Evolutionary conservation across 768 basidiomycete species (phyloP).

Genomic region (Boletus subcaerulescens): DNA sequence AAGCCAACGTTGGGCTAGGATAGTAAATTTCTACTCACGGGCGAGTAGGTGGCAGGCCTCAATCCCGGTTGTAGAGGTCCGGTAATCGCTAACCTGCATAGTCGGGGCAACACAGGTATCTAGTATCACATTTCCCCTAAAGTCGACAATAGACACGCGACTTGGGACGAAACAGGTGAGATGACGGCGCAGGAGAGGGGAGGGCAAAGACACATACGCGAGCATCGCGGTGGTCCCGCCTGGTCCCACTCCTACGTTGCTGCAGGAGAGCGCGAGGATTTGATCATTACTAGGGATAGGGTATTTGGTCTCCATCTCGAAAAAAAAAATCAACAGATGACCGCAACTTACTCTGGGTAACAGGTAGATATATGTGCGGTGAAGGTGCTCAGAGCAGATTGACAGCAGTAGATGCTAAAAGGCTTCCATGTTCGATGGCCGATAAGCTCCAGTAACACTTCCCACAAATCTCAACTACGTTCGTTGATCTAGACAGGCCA

Average conservation of each 20-base stretch:
- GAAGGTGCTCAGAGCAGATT: constrained; percentile 8
- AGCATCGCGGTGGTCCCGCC: constrained; percentile 82
- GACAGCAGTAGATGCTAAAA: constrained; percentile 15
- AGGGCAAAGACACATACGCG: constrained; percentile 50
- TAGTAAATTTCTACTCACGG: constrained; percentile 30
- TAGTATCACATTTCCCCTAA: constrained; percentile 54
- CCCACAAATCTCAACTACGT: constrained; percentile 11
- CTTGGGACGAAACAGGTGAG: constrained; percentile 28
- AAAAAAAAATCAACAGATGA: constrained; percentile 13
- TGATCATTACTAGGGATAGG: constrained; percentile 39
- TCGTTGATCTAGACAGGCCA: constrained; percentile 12
- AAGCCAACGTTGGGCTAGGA: not conserved
- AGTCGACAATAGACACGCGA: constrained; percentile 54
- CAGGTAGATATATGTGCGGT: constrained; percentile 25
- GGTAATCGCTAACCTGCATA: constrained; percentile 65
- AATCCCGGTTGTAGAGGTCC: constrained; percentile 62
- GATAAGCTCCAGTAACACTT: constrained; percentile 27
- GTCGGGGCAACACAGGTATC: constrained; percentile 70
- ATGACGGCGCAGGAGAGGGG: constrained; percentile 1
- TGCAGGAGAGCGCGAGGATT: constrained; percentile 59
- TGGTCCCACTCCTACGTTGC: constrained; percentile 75
- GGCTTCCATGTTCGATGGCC: constrained; percentile 7
- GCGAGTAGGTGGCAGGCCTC: constrained; percentile 39
- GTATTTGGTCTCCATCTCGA: constrained; percentile 32
- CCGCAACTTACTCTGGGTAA: constrained; percentile 15